Evolutionary conservation across 2,329 filamentous ascomycete genomes (phyloP).

Genomic region (Hypocrella siamensis): DNA sequence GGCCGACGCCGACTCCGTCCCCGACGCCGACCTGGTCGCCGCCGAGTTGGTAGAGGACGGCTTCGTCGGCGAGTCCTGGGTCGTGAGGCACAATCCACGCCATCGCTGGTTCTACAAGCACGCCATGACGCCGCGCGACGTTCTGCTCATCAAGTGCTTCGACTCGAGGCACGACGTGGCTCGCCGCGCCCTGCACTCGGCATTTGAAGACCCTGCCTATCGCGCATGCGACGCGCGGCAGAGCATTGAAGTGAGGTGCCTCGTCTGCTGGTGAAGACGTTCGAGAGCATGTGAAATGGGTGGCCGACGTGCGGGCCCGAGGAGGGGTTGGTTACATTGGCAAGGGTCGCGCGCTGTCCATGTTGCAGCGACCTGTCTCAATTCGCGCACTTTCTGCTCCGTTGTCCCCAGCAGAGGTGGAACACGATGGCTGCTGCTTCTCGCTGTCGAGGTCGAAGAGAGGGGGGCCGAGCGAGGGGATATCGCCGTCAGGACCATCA

Average conservation of each 20-base stretch:
- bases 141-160: constrained; percentile 45
- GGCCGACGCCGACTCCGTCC: constrained; percentile 32
- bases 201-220: constrained; percentile 34
- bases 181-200: constrained; percentile 34
- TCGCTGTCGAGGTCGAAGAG: too few species aligned
- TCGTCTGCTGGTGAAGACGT: constrained; percentile 51
- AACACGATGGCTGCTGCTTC: too few species aligned
- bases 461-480: too few species aligned
- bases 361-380: too few species aligned
- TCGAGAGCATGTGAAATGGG: too few species aligned
- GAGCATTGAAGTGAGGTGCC: constrained; percentile 48
- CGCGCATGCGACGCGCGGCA: constrained; percentile 39
- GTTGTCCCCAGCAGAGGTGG: too few species aligned
- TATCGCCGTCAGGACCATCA: not conserved
- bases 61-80: constrained; percentile 31
- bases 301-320: too few species aligned
- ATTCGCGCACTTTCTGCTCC: too few species aligned
- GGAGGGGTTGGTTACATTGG: too few species aligned
- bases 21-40: constrained; percentile 33
- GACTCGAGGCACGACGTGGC: constrained; percentile 43
- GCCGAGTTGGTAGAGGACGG: constrained; percentile 33
- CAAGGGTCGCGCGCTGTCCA: too few species aligned
- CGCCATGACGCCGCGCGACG: constrained; percentile 34
- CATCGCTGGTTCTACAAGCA: constrained; percentile 39
- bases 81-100: constrained; percentile 21